A percentile compares a stretch with the other conserved stretches of the same genome.
Conservation (phyloP, 768 basidiomycete genomes). For the Mycena venus region DNA sequence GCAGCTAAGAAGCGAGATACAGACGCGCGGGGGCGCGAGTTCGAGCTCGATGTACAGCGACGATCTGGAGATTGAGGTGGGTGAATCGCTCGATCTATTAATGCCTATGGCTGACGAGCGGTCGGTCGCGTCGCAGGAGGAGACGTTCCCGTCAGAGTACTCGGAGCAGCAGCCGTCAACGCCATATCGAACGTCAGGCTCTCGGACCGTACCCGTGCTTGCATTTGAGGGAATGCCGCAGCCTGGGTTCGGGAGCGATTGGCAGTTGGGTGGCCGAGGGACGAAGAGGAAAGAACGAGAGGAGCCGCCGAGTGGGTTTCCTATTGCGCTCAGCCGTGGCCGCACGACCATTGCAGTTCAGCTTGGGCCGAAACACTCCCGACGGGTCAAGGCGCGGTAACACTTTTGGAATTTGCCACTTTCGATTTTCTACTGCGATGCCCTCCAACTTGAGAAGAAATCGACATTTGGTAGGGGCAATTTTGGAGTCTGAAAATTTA, state of each 20-base stretch:
- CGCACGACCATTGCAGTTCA: constrained; percentile 51
- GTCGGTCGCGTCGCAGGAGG: constrained; percentile 20
- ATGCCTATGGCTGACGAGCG: neutral
- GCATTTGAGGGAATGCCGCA: constrained; percentile 55
- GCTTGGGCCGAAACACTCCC: constrained; percentile 52
- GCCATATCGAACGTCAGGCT: neutral
- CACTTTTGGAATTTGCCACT: too few relatives aligned
- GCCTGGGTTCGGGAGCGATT: constrained; percentile 53
- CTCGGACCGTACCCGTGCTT: neutral
- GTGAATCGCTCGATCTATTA: neutral
- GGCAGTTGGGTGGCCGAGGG: constrained; percentile 48
- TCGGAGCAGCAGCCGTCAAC: neutral
- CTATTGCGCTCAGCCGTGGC: constrained; percentile 52
- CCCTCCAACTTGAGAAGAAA: too few relatives aligned
- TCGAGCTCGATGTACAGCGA: neutral
- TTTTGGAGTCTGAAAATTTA: too few relatives aligned
- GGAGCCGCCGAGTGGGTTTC: constrained; percentile 36
- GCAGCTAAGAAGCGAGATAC: constrained; percentile 25
- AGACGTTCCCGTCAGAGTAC: constrained; percentile 3
- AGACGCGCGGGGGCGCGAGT: neutral
- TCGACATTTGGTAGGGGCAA: too few relatives aligned
- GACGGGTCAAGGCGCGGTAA: constrained; percentile 33
- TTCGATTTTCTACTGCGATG: too few relatives aligned
- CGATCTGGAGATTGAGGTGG: constrained; percentile 22
- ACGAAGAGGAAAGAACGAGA: constrained; percentile 29